Percentiles rank a stretch among this genome's conserved stretches.
phyloP scores from a whole-genome alignment of 164 flowering plant genomes.

The Vitis rupestris region DNA sequence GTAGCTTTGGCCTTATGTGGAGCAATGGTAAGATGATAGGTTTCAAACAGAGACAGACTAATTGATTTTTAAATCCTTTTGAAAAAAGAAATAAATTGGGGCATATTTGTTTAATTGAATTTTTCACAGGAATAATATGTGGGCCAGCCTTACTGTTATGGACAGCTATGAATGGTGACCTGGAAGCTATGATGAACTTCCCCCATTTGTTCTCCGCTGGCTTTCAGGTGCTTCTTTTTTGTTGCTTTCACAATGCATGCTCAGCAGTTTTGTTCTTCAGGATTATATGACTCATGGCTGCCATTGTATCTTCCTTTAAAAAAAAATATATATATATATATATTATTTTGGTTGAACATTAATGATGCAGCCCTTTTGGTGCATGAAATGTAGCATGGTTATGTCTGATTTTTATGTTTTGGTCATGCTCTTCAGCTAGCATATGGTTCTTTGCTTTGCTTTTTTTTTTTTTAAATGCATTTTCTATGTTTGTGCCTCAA shows the following conservation, averaged over 20 bases:
- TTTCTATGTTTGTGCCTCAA: too few relatives aligned
- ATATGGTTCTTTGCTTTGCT: not conserved
- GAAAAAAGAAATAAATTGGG: not conserved
- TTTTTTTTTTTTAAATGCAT: too few relatives aligned
- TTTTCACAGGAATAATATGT: slow-evolving; percentile 36
- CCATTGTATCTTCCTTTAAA: not conserved
- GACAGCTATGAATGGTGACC: slow-evolving; percentile 38
- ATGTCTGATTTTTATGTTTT: not conserved
- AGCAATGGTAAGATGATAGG: slow-evolving; percentile 48
- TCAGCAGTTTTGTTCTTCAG: not conserved
- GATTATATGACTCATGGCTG: not conserved
- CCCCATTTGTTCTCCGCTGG: slow-evolving; percentile 35
- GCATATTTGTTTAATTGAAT: not conserved
- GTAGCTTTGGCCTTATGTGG: slow-evolving; percentile 75
- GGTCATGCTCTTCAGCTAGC: not conserved
- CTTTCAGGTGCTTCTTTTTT: slow-evolving; percentile 34
- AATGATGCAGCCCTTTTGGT: not conserved
- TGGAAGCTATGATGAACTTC: slow-evolving; percentile 26
- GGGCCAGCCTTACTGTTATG: slow-evolving; percentile 38
- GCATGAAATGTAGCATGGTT: not conserved
- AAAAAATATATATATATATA: not conserved
- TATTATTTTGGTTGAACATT: not conserved
- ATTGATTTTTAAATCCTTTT: not conserved
- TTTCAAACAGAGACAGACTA: not conserved
- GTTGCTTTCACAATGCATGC: not conserved